Percentiles rank a stretch among this genome's conserved stretches.
phyloP scores from a whole-genome alignment of 352 stramenopile species.

The Globisporangium paddicum region DNA sequence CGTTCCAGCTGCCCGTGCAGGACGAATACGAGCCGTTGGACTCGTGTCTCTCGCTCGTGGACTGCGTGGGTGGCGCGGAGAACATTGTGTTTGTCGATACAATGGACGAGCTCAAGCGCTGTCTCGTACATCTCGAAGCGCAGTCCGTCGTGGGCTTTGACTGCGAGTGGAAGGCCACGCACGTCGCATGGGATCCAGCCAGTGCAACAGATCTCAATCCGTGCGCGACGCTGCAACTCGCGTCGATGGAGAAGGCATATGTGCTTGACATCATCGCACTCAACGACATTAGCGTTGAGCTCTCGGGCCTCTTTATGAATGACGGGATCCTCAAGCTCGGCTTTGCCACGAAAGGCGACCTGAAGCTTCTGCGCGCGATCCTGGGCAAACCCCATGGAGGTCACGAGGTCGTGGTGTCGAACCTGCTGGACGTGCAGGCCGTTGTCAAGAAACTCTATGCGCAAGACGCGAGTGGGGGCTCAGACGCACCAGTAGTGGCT shows the following conservation, averaged over 20 bases:
- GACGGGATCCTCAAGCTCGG: constrained; percentile 60
- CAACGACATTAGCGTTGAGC: constrained; percentile 20
- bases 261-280: constrained; percentile 64
- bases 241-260: constrained; percentile 50
- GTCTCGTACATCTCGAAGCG: constrained; percentile 31
- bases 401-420: constrained; percentile 33
- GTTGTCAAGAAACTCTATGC: constrained; percentile 33
- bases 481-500: not conserved
- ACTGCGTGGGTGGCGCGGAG: constrained; percentile 25
- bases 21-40: constrained; percentile 40
- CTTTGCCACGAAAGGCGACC: constrained; percentile 63
- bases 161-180: constrained; percentile 71
- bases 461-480: constrained; percentile 3
- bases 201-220: constrained; percentile 18
- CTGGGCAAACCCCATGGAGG: constrained; percentile 16
- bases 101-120: constrained; percentile 23
- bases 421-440: constrained; percentile 52
- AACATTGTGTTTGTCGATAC: constrained; percentile 66
- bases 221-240: constrained; percentile 64
- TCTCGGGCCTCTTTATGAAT: constrained; percentile 39
- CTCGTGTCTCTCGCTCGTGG: constrained; percentile 41
- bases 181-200: constrained; percentile 13
- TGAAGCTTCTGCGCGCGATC: constrained; percentile 50
- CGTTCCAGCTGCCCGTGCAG: constrained; percentile 20
- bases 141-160: constrained; percentile 65